Percentiles rank a stretch among this genome's conserved stretches.
These are phyloP conservation scores for Eutypella sp. DNA, from an alignment of 2,329 filamentous ascomycete genomes.

Conservation along the genomic window DNA sequence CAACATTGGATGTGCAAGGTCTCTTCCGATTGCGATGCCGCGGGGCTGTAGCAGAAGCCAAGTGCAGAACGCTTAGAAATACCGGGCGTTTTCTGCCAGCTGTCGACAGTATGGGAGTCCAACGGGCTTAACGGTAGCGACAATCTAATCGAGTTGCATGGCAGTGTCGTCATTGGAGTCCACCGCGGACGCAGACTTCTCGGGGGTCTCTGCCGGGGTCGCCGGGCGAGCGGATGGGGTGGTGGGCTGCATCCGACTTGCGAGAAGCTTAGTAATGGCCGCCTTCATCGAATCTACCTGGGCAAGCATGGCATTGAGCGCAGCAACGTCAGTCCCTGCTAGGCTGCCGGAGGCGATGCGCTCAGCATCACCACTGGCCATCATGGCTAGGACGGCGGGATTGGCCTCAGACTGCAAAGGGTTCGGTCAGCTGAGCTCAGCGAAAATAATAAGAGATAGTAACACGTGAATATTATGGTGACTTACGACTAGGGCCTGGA, in stretches of 20 bases:
- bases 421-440: slow-evolving; percentile 5
- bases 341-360: slow-evolving; percentile 38
- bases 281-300: slow-evolving; percentile 41
- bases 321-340: slow-evolving; percentile 35
- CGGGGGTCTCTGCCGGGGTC: not conserved
- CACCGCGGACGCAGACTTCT: slow-evolving; percentile 9
- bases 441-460: not conserved
- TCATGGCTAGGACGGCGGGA: slow-evolving; percentile 39
- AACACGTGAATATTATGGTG: no score
- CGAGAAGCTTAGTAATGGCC: slow-evolving; percentile 36
- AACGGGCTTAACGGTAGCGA: not conserved
- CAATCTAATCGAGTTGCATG: slow-evolving; percentile 6
- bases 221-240: slow-evolving; percentile 3
- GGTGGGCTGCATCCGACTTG: slow-evolving; percentile 9
- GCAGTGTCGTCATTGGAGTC: slow-evolving; percentile 7
- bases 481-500: slow-evolving; percentile 60
- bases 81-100: no score
- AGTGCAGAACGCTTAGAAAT: no score
- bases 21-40: no score
- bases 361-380: slow-evolving; percentile 42
- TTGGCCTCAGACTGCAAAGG: slow-evolving; percentile 38
- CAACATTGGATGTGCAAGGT: no score
- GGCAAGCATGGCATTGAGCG: slow-evolving; percentile 44
- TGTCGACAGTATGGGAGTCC: not conserved
- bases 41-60: no score